phyloP scores from a whole-genome alignment of 768 basidiomycete species.

The Phylloporus rhodoxanthus region DNA sequence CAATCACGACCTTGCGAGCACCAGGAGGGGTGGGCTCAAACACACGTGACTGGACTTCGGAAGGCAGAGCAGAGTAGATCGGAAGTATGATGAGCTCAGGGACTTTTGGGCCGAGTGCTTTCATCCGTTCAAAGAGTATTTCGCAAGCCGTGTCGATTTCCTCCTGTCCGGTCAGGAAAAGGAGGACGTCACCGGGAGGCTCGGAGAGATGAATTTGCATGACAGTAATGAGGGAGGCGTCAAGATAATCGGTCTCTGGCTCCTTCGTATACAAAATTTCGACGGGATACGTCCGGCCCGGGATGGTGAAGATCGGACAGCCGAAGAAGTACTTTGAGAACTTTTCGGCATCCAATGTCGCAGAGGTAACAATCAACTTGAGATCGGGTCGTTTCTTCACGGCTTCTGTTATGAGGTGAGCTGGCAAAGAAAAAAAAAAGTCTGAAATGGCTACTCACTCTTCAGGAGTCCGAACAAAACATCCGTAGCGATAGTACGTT shows the following conservation, averaged over 20 bases:
- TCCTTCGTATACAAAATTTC: constrained; percentile 99
- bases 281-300: constrained; percentile 98
- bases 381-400: constrained; percentile 92
- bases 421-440: background rate
- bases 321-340: constrained; percentile 99
- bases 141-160: constrained; percentile 98
- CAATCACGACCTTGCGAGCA: constrained; percentile 97
- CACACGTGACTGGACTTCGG: constrained; percentile 95
- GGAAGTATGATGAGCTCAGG: constrained; percentile 95
- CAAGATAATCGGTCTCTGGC: constrained; percentile 94
- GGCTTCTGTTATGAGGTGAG: constrained; percentile 57
- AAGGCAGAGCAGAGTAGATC: constrained; percentile 96
- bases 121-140: constrained; percentile 97
- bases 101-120: constrained; percentile 96
- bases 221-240: constrained; percentile 95
- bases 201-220: constrained; percentile 99
- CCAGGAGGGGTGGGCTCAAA: constrained; percentile 98
- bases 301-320: constrained; percentile 98
- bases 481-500: constrained; percentile 97
- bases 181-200: constrained; percentile 90
- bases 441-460: constrained; percentile 23
- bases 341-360: constrained; percentile 98
- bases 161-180: constrained; percentile 98
- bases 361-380: constrained; percentile 97
- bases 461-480: constrained; percentile 95